Percentiles rank a stretch among this genome's conserved stretches.
phyloP scores from a whole-genome alignment of 2,329 filamentous ascomycete genomes.

The Fusarium coicis region DNA sequence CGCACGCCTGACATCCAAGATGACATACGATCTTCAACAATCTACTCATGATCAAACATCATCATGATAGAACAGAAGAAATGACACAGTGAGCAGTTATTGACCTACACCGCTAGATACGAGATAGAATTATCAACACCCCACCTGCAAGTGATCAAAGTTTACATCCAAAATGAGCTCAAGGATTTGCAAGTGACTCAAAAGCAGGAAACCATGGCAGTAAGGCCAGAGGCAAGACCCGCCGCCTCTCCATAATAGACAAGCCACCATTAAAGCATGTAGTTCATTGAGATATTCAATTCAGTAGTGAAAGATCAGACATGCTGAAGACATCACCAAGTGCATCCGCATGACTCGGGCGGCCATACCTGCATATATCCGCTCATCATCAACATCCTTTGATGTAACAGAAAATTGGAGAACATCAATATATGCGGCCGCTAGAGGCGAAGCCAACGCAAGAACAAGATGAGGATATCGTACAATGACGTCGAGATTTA shows the following conservation, averaged over 20 bases:
- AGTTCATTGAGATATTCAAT: not conserved
- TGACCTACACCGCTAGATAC: constrained; percentile 8
- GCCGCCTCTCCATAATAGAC: not conserved
- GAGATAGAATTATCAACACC: not conserved
- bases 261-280: not conserved
- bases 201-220: not conserved
- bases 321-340: not conserved
- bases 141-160: not conserved
- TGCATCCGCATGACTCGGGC: constrained; percentile 25
- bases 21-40: not conserved
- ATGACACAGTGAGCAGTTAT: not conserved
- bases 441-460: not conserved
- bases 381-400: not conserved
- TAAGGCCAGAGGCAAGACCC: not conserved
- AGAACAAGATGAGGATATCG: not conserved
- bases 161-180: not conserved
- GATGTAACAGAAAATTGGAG: not conserved
- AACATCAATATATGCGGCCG: not conserved
- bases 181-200: not conserved
- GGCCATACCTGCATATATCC: not conserved
- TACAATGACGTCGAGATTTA: constrained; percentile 35
- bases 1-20: too few species aligned
- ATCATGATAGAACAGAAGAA: not conserved
- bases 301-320: not conserved
- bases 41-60: not conserved